phyloP scores from a whole-genome alignment of 352 stramenopile genomes.

The Pythium rhizo-oryzae region DNA sequence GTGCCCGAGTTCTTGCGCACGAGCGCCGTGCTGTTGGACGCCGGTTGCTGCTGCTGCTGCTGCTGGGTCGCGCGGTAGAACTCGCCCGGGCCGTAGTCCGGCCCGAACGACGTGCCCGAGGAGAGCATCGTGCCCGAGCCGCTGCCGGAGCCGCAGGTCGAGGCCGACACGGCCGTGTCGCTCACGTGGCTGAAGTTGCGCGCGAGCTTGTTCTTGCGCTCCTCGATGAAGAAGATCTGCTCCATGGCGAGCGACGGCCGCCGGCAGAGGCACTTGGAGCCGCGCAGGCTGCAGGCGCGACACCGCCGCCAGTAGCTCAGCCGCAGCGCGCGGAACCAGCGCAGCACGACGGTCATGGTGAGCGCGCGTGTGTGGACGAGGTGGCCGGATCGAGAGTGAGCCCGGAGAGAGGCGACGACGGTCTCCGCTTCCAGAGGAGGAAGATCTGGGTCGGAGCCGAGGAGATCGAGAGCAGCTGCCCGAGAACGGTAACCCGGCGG shows the following conservation, averaged over 20 bases:
- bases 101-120: constrained; percentile 34
- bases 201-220: constrained; percentile 81
- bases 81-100: constrained; percentile 37
- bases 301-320: constrained; percentile 73
- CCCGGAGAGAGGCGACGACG: constrained; percentile 28
- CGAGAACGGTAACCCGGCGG: no score
- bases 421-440: no score
- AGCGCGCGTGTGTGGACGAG: neutral
- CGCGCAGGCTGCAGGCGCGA: constrained; percentile 60
- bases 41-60: constrained; percentile 15
- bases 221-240: constrained; percentile 83
- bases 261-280: constrained; percentile 68
- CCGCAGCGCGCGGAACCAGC: constrained; percentile 65
- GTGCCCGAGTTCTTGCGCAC: constrained; percentile 60
- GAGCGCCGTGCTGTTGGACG: constrained; percentile 34
- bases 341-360: constrained; percentile 56
- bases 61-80: constrained; percentile 30
- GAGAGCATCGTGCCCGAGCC: constrained; percentile 46
- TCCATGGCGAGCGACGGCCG: constrained; percentile 73
- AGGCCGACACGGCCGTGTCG: constrained; percentile 57
- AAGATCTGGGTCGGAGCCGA: no score
- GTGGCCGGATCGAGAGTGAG: constrained; percentile 6
- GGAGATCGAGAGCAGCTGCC: no score
- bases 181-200: constrained; percentile 84
- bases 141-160: constrained; percentile 21